Percentiles rank a stretch among this genome's conserved stretches.
phyloP scores from a whole-genome alignment of 768 basidiomycete genomes.

The Lentinus brumalis region DNA sequence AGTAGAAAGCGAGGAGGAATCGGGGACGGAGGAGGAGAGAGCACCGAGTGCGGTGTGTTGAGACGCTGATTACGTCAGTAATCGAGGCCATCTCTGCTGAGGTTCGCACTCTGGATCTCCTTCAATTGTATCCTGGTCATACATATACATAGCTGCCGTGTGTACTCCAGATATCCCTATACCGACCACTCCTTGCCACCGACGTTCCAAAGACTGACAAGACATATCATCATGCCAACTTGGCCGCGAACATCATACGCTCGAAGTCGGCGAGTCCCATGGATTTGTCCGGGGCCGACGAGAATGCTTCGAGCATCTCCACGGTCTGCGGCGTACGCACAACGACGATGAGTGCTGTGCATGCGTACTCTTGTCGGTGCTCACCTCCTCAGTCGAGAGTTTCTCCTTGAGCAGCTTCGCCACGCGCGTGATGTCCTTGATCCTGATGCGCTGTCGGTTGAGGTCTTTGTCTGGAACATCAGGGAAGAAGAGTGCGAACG shows the following conservation, averaged over 20 bases:
- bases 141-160: no score
- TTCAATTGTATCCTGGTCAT: no score
- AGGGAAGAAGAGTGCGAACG: slow-evolving; percentile 79
- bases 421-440: slow-evolving; percentile 65
- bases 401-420: slow-evolving; percentile 69
- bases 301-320: slow-evolving; percentile 81
- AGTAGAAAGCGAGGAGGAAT: not conserved
- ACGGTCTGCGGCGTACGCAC: slow-evolving; percentile 49
- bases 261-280: slow-evolving; percentile 72
- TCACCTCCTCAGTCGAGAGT: slow-evolving; percentile 73
- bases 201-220: no score
- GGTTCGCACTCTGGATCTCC: no score
- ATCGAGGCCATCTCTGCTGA: no score
- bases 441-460: slow-evolving; percentile 54
- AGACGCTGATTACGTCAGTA: no score
- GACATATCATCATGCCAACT: slow-evolving; percentile 42
- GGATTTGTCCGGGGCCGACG: slow-evolving; percentile 67
- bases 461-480: slow-evolving; percentile 48
- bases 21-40: no score
- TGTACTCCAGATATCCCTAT: no score
- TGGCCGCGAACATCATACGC: slow-evolving; percentile 69
- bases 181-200: no score
- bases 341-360: not conserved
- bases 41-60: no score
- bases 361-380: slow-evolving; percentile 24